Conservation (phyloP, 164 flowering plant genomes). For the Vitis rotundifolia region DNA sequence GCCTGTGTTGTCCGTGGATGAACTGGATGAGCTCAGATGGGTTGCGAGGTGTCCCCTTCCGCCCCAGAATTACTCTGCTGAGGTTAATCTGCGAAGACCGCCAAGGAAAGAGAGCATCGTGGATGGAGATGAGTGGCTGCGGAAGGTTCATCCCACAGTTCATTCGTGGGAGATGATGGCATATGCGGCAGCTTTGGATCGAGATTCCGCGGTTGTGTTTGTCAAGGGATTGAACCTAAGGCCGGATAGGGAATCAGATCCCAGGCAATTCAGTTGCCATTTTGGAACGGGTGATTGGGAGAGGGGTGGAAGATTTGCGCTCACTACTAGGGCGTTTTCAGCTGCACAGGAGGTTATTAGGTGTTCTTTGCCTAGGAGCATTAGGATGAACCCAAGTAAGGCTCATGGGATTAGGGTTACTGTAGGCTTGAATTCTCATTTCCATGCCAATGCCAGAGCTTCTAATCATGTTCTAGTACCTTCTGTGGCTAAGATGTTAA, state of each 20-base stretch:
- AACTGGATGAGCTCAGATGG: slow-evolving; percentile 41
- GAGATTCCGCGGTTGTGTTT: slow-evolving; percentile 61
- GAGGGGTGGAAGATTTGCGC: slow-evolving; percentile 16
- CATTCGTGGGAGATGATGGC: slow-evolving; percentile 68
- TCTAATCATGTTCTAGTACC: slow-evolving; percentile 37
- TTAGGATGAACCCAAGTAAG: slow-evolving; percentile 39
- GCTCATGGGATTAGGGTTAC: slow-evolving; percentile 56
- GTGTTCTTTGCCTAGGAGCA: slow-evolving; percentile 59
- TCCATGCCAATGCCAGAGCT: slow-evolving; percentile 8
- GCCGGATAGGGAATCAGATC: slow-evolving; percentile 55
- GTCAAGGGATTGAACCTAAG: slow-evolving; percentile 81
- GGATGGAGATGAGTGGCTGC: background rate
- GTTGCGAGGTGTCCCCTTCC: slow-evolving; percentile 73
- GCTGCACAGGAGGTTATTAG: slow-evolving; percentile 85
- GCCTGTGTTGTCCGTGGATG: slow-evolving; percentile 54
- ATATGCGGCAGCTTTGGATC: slow-evolving; percentile 67
- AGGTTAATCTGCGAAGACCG: slow-evolving; percentile 33
- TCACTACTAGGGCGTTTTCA: slow-evolving; percentile 46
- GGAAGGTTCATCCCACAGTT: slow-evolving; percentile 23
- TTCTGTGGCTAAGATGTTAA: slow-evolving; percentile 64
- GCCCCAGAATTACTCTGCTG: slow-evolving; percentile 45
- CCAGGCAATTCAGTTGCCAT: slow-evolving; percentile 56
- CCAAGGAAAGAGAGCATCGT: slow-evolving; percentile 10
- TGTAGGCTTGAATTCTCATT: slow-evolving; percentile 30
- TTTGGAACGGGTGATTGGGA: slow-evolving; percentile 54